Conservation (phyloP, 2,329 filamentous ascomycete genomes). For the Didymella keratinophila region DNA sequence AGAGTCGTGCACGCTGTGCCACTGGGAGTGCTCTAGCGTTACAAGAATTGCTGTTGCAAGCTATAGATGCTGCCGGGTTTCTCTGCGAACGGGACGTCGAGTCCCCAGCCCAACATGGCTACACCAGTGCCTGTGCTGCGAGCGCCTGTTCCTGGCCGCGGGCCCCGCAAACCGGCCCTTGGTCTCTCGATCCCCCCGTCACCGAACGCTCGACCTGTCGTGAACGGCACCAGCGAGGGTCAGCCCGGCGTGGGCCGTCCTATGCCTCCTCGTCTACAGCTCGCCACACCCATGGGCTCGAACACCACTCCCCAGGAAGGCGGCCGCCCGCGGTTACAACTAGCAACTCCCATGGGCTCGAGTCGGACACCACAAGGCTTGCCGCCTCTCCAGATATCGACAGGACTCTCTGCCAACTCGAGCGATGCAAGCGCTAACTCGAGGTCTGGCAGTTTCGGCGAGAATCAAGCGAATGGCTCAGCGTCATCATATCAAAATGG, state of each 20-base stretch:
- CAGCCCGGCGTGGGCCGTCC: constrained; percentile 59
- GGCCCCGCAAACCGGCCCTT: constrained; percentile 74
- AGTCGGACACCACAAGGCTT: constrained; percentile 72
- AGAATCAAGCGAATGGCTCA: constrained; percentile 79
- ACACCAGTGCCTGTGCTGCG: constrained; percentile 82
- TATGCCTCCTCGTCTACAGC: constrained; percentile 75
- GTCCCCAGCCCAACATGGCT: constrained; percentile 65
- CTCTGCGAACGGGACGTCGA: constrained; percentile 34
- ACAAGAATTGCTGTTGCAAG: background rate
- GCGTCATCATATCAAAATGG: constrained; percentile 83
- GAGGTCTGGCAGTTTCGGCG: constrained; percentile 83
- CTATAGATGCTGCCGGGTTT: constrained; percentile 39
- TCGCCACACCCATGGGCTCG: constrained; percentile 89
- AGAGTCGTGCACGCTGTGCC: background rate
- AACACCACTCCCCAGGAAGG: constrained; percentile 75
- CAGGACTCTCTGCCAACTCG: constrained; percentile 71
- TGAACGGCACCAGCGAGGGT: constrained; percentile 62
- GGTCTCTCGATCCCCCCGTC: constrained; percentile 91
- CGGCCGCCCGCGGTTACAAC: constrained; percentile 75
- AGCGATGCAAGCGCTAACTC: constrained; percentile 86
- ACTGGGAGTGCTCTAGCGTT: background rate
- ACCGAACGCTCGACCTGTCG: constrained; percentile 80
- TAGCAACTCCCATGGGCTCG: constrained; percentile 91
- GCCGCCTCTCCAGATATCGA: constrained; percentile 61
- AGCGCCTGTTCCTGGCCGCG: constrained; percentile 75